Conservation (phyloP, 1,139 yeast genomes). For the Magnusiomyces suaveolens region DNA sequence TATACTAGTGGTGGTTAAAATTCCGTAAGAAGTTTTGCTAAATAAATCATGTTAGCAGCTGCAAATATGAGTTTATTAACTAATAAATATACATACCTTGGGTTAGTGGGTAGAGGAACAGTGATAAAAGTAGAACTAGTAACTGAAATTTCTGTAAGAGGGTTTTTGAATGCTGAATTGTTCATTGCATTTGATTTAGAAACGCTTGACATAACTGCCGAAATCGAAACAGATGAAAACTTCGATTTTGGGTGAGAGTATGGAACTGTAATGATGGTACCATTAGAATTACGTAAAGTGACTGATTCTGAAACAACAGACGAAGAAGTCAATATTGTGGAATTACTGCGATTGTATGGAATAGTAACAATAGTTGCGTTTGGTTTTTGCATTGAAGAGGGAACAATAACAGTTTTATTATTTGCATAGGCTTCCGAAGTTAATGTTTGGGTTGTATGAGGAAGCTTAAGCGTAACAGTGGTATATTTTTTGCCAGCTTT, state of each 20-base stretch:
- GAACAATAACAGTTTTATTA: too few relatives aligned
- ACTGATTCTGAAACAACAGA: neutral
- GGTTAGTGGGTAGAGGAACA: neutral
- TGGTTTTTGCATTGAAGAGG: neutral
- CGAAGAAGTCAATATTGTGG: neutral
- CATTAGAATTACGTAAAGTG: neutral
- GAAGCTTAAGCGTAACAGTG: too few relatives aligned
- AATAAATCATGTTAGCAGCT: neutral
- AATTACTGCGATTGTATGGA: neutral
- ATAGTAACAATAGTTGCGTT: neutral
- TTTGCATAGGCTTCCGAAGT: too few relatives aligned
- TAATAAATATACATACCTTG: neutral
- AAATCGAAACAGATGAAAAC: neutral
- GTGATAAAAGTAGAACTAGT: neutral
- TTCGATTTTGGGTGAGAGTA: neutral
- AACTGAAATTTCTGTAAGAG: neutral
- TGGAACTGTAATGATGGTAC: neutral
- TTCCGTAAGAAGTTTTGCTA: constrained; percentile 1
- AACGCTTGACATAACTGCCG: too few relatives aligned
- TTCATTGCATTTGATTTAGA: too few relatives aligned
- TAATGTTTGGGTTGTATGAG: too few relatives aligned
- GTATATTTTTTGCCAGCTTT: too few relatives aligned
- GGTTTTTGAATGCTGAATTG: neutral
- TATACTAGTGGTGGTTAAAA: neutral
- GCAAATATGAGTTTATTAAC: neutral